Evolutionary conservation across 2,329 filamentous ascomycete genomes (phyloP), one percentile per base, ranked within the genome.

Genomic region (Tolypocladium endophyticum): DNA sequence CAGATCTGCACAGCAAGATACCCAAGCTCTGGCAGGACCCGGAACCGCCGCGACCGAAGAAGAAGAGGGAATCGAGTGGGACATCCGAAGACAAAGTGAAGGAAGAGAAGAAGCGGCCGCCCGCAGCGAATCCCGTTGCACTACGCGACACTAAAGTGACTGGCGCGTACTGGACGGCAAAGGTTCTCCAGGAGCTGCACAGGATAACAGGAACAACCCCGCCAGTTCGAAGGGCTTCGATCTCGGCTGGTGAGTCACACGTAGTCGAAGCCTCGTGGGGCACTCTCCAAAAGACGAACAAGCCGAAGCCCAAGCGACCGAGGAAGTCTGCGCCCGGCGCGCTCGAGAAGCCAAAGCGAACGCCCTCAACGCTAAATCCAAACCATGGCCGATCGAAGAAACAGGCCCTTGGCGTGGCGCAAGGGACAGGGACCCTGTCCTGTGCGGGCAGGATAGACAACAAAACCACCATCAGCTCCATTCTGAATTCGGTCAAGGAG

Each of bases 11-110:
- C 61, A 72, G 74, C 57, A 80, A 82, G 58, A 79, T 86, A 59
- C 81, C 84, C 1, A 78, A 80, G 55, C 73, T 88, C 4, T 88
- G 85, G 84, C 72, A 82, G 60, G 79, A 79, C 0, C 77, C 78
- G 0, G 77, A 79, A 55, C 77, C 74, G 59, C 72, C 74, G 55
- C 79, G 77, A 65, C 65, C 64, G 20, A 74, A 71, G 64, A 75
- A 72, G 63, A 74, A 71, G 62, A 67, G 71, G 36, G 73, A 74
- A 36, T 68, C 66, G 7, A 62, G 62, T 28, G 66, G 66, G 38
- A 59, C 58, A 7, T 45, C 61, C 8, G 67, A 66, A 54, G 67
- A 67, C 7, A 64, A 59, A 35, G 61, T 67, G 18, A 67, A 72
- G 64, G 58, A 64, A 52, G 61, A 73, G 53, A 64, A 60, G 36